Base-by-base conservation (phyloP, 305 asterid genomes). In the Andrographis paniculata region DNA sequence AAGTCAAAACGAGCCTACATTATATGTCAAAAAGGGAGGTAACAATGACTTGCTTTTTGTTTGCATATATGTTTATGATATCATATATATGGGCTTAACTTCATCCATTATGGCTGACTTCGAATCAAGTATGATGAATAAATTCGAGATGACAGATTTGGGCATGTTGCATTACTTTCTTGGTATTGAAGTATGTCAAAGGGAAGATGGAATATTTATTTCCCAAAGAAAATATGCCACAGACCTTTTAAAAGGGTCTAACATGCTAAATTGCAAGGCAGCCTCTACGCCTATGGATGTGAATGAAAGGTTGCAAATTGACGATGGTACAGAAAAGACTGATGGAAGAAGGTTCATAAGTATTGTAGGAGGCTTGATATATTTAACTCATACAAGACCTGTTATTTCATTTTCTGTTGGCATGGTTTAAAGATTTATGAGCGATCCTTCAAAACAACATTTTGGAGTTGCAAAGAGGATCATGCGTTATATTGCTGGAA, bases 71-170 rank as follows among this genome's bases (percentile, higher is more conserved):
- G 22, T 42, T 42, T 21, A 15, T 17, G 48, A 16, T 42, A 6
- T 42, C 9, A 18, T 42, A 5, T 9, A 42, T 6, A 42, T 23
- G 8, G 22, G 48, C 15, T 16, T 16, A 21, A 42, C 16, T 42
- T 21, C 16, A 20, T 3, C 6, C 6, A 42, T 42, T 5, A 9
- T 42, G 9, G 22, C 48, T 6, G n/a, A 42, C 7, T 42, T 42
- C 12, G 17, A 42, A 16, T 6, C 8, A 17, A 23, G 17, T 6
- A 42, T 9, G 48, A 42, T 42, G 48, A 42, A n/a, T 4, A 42
- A 42, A 42, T 42, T 16, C 7, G 48, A 42, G 22, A 42, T 42
- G 48, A 42, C 13, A 6, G 48, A 42, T 42, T 42, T 42, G 48
- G 48, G 48, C 5, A 6, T 42, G 48, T n/a, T 16, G 14, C 48